Conservation (phyloP, 768 basidiomycete genomes). For the Artomyces pyxidatus region DNA sequence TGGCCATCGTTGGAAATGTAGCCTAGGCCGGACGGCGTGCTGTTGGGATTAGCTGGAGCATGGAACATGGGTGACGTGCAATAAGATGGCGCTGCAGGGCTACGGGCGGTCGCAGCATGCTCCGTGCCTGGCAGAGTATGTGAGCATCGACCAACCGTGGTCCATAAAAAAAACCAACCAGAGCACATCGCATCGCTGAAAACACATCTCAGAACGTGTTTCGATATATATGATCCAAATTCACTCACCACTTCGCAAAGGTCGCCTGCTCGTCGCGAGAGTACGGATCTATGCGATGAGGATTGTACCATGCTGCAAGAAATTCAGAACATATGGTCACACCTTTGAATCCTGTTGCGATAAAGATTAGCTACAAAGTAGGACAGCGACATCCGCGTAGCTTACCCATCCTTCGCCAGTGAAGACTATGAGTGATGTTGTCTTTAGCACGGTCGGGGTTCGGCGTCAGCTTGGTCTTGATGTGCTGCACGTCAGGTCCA, state of each 20-base stretch:
- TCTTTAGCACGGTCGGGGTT: conserved; percentile 43
- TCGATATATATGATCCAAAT: neutral
- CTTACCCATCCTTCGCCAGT: conserved; percentile 50
- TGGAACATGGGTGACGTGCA: conserved; percentile 52
- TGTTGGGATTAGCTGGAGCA: conserved; percentile 23
- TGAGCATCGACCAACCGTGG: neutral
- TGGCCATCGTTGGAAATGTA: conserved; percentile 54
- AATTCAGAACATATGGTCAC: no score
- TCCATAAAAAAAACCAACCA: conserved; percentile 24
- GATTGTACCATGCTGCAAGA: neutral
- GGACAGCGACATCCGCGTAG: neutral
- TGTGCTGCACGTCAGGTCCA: conserved; percentile 39
- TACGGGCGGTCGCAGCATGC: conserved; percentile 32
- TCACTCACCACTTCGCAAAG: conserved; percentile 46
- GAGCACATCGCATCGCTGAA: conserved; percentile 43
- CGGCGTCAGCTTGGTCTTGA: conserved; percentile 35
- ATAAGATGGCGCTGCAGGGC: conserved; percentile 40
- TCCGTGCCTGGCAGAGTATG: conserved; percentile 33
- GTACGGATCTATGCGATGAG: conserved; percentile 44
- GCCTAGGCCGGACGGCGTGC: conserved; percentile 26
- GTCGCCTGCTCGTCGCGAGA: conserved; percentile 46
- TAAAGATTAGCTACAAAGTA: no score
- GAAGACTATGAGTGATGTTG: conserved; percentile 42
- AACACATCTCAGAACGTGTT: neutral
- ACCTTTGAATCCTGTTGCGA: conserved; percentile 58